Evolutionary conservation across 2,329 filamentous ascomycete species (phyloP), one percentile per base, ranked within the genome.

Genomic region (Arthrobotrys megalospora): DNA sequence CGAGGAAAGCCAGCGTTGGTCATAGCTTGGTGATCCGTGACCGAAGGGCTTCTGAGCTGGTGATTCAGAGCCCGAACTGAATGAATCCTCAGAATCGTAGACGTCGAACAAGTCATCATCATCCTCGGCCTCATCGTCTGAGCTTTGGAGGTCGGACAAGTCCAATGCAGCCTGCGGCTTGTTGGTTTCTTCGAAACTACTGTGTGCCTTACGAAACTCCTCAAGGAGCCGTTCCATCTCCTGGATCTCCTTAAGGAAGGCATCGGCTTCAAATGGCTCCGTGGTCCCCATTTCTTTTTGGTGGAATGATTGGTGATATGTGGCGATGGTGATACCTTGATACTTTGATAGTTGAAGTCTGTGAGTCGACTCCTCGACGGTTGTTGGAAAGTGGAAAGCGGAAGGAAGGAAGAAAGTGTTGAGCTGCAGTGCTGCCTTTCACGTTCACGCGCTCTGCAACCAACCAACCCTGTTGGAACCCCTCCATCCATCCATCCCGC

Each of bases 1-100:
- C 14, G 63, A 65, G n/a, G 69, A 79, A 36, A 79, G 58, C 76
- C 76, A 79, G 11, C 55, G 68, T 64, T 79, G 68, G 55, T 75
- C 69, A 50, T 79, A 79, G 3, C 16, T 11, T 11, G n/a, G 10
- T 4, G 43, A 19, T 62, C 11, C 21, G 50, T 21, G 19, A 10
- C 48, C 11, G n/a, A 50, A 32, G 12, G 16, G 7, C 38, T 16
- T 58, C 16, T 66, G 36, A 32, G 47, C n/a, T 14, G 45, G 36
- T 28, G 58, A 58, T 36, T 28, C 53, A 45, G 16, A n/a, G 34
- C 53, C 47, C 53, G 63, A 43, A 36, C 64, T 62, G 21, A 64
- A 34, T 2, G 53, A 70, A 45, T 75, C 65, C n/a, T 79, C 76
- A 16, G 60, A 75, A 50, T 79, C 76, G 28, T 73, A 79, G 58